Evolutionary conservation across 441 rosid species (phyloP).

Genomic region (Erysimum cheiri): DNA sequence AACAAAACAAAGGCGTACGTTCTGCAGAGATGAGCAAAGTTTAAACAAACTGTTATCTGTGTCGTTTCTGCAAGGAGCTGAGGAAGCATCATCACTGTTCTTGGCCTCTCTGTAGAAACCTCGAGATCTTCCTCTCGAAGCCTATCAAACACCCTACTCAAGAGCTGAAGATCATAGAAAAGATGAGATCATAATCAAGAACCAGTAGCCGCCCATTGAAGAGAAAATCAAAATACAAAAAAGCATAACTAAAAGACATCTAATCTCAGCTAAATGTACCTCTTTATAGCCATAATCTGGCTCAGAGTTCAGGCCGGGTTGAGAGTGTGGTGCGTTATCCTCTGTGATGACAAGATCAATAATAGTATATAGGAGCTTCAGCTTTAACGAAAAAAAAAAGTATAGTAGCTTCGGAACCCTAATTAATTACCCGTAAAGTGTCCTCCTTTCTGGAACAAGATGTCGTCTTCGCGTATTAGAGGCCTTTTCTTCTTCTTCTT

Average conservation of each 20-base stretch:
- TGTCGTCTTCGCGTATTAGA: constrained; percentile 44
- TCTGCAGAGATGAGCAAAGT: constrained; percentile 67
- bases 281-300: constrained; percentile 58
- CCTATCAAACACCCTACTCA: constrained; percentile 51
- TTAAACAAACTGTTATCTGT: constrained; percentile 58
- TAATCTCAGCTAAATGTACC: constrained; percentile 41
- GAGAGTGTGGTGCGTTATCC: constrained; percentile 35
- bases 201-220: constrained; percentile 5
- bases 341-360: constrained; percentile 21
- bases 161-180: constrained; percentile 48
- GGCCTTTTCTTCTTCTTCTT: constrained; percentile 54
- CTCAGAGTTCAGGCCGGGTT: constrained; percentile 37
- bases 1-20: constrained; percentile 45
- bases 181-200: constrained; percentile 10
- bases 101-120: constrained; percentile 60
- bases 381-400: too few relatives aligned
- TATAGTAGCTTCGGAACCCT: background rate
- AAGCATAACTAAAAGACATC: background rate
- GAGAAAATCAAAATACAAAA: background rate
- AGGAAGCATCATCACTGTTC: constrained; percentile 63
- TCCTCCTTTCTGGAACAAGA: constrained; percentile 47
- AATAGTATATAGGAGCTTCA: background rate
- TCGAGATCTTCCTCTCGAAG: constrained; percentile 59
- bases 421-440: constrained; percentile 37
- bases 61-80: constrained; percentile 60